phyloP scores from a whole-genome alignment of 148 eudicot species.

The Chenopodium suecicum region DNA sequence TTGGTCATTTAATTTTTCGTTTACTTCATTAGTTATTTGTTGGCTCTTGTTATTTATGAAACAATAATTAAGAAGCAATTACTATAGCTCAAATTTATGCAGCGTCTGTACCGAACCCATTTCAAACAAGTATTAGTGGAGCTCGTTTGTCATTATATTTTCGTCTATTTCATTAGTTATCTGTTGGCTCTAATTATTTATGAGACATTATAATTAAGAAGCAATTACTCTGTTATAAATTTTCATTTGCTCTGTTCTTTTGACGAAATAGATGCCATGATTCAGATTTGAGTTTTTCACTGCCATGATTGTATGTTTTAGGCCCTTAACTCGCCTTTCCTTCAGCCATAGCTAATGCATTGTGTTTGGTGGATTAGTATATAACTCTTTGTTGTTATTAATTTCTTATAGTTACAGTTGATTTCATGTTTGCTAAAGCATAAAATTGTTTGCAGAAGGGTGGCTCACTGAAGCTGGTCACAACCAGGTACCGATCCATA shows the following conservation, averaged over 20 bases:
- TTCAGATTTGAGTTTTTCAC: not conserved
- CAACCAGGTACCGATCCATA: slow-evolving; percentile 51
- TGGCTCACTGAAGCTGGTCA: slow-evolving; percentile 59
- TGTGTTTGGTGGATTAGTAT: not conserved
- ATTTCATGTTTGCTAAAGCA: not conserved
- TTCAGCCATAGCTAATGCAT: not conserved
- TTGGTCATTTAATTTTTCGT: not conserved
- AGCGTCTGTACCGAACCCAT: not conserved
- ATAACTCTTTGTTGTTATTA: not conserved
- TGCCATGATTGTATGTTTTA: not conserved
- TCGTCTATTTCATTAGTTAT: not conserved
- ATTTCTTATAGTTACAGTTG: not conserved
- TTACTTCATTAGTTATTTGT: not conserved
- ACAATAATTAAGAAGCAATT: not conserved
- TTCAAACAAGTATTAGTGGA: not conserved
- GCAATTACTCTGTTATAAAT: not conserved
- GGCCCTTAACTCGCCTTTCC: not conserved
- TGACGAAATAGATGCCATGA: not conserved
- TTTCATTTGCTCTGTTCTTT: not conserved
- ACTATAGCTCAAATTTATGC: not conserved
- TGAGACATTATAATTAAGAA: too few relatives aligned
- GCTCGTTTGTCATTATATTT: not conserved
- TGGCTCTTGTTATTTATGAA: not conserved
- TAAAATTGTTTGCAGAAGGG: slow-evolving; percentile 56
- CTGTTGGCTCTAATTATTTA: not conserved